Evolutionary conservation across 495 filamentous ascomycete species (phyloP).

Genomic region (Trichoderma erinaceum): DNA sequence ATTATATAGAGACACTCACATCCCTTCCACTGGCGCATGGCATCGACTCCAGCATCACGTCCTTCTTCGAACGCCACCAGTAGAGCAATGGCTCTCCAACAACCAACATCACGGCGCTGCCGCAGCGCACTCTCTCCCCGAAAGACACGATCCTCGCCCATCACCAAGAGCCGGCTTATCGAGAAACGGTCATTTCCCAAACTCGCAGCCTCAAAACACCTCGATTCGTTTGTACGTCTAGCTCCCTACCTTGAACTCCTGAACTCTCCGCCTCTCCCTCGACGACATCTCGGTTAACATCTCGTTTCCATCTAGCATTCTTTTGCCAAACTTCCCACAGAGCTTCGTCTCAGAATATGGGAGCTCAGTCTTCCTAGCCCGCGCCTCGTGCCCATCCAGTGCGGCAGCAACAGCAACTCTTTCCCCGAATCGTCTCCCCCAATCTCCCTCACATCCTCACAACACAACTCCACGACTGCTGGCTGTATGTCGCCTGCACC

Average conservation of each 20-base stretch:
- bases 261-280: background rate
- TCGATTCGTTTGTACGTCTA: background rate
- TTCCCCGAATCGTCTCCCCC: background rate
- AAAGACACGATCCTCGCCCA: background rate
- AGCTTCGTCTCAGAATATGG: conserved; percentile 29
- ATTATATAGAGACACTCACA: background rate
- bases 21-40: background rate
- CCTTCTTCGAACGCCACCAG: background rate
- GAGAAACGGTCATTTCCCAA: background rate
- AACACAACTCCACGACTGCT: background rate
- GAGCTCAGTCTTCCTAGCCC: conserved; percentile 22
- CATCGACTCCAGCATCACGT: background rate
- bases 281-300: conserved; percentile 4
- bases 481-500: conserved; percentile 20
- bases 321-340: conserved; percentile 24
- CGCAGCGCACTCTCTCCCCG: background rate
- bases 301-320: conserved; percentile 17
- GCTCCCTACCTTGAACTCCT: background rate
- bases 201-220: background rate
- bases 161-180: background rate
- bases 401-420: background rate
- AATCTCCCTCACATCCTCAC: background rate
- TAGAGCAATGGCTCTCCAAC: background rate
- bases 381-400: conserved; percentile 24
- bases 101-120: background rate